Evolutionary conservation across 345 rosid genomes (phyloP).

Genomic region (Boechera stricta): DNA sequence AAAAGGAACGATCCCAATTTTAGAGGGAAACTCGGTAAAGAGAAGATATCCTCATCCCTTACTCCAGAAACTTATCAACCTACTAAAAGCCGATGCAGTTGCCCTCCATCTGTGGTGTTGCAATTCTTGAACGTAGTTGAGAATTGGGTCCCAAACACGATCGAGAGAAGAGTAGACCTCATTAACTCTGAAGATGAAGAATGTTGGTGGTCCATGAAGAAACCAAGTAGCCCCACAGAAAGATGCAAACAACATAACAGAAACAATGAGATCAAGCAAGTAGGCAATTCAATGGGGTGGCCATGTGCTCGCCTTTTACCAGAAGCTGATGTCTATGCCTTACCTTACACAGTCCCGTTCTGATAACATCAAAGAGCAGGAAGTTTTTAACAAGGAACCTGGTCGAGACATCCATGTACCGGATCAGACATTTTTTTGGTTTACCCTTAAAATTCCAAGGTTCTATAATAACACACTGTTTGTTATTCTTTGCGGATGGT

Average conservation of each 20-base stretch:
- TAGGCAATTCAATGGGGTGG: conserved; percentile 35
- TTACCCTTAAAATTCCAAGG: conserved; percentile 15
- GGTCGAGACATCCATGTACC: conserved; percentile 30
- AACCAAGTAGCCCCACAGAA: conserved; percentile 36
- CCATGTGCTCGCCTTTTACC: conserved; percentile 56
- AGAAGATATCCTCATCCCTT: conserved; percentile 22
- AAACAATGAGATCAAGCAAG: conserved; percentile 27
- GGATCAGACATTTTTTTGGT: conserved; percentile 37
- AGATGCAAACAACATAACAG: conserved; percentile 34
- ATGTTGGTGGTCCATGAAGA: conserved; percentile 52
- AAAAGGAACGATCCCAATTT: conserved; percentile 13
- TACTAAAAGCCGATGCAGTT: conserved; percentile 37
- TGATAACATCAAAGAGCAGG: conserved; percentile 39
- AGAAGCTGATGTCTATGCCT: conserved; percentile 55
- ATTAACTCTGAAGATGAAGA: conserved; percentile 50
- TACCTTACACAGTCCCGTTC: conserved; percentile 75
- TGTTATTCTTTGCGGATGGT: conserved; percentile 32
- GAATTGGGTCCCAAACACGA: conserved; percentile 58
- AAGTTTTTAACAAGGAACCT: conserved; percentile 27
- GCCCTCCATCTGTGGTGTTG: conserved; percentile 47
- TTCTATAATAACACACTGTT: conserved; percentile 31
- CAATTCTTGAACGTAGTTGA: conserved; percentile 51
- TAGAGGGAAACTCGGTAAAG: conserved; percentile 10
- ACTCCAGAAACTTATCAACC: conserved; percentile 9
- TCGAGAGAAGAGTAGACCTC: conserved; percentile 23